phyloP scores from a whole-genome alignment of 2,329 filamentous ascomycete genomes.

The Ascochyta pisi region DNA sequence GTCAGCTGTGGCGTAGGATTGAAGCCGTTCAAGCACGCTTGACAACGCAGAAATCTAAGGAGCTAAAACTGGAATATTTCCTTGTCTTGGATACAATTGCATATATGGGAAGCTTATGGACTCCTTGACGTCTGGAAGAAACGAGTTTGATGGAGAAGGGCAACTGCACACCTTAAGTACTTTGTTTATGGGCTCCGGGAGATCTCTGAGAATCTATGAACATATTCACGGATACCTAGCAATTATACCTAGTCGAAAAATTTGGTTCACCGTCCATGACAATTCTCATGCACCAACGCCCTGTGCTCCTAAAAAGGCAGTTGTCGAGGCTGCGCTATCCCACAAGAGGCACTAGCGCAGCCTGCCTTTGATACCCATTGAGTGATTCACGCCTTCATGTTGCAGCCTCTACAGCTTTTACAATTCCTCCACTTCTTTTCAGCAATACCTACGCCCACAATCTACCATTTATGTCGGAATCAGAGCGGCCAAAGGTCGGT shows the following conservation, averaged over 20 bases:
- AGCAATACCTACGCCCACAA: no score
- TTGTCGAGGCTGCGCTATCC: slow-evolving; percentile 6
- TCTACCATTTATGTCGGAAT: slow-evolving; percentile 26
- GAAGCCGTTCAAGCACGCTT: background rate
- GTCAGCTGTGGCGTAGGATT: background rate
- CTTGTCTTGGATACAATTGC: no score
- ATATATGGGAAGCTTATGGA: no score
- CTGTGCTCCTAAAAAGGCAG: background rate
- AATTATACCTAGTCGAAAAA: background rate
- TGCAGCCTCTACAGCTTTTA: background rate
- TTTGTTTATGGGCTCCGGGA: background rate
- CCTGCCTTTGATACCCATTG: background rate
- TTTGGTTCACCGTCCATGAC: background rate
- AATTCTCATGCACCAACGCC: background rate
- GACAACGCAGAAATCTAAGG: no score
- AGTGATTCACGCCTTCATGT: background rate
- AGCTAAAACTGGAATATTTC: no score
- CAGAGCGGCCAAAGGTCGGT: slow-evolving; percentile 51
- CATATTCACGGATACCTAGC: background rate
- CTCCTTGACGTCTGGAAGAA: background rate
- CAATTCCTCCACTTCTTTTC: background rate
- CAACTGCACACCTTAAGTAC: background rate
- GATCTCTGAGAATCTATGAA: background rate
- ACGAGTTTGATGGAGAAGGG: background rate
- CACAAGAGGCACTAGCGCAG: slow-evolving; percentile 2